These are phyloP conservation scores for Trichoderma virens DNA, from an alignment of 495 filamentous ascomycete genomes.

Conservation along the genomic window DNA sequence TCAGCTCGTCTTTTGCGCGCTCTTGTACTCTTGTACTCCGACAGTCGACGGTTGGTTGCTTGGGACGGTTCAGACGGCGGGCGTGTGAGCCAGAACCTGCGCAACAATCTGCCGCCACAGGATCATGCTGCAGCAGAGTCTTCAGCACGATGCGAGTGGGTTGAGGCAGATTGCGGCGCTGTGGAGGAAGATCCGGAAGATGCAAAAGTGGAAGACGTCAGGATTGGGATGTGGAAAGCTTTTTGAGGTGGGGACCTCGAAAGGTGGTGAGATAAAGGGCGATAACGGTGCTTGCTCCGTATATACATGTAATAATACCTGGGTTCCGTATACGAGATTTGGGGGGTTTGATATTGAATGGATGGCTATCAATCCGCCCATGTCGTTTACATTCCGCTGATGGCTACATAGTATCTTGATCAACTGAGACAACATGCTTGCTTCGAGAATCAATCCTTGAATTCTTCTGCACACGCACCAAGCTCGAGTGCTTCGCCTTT, in stretches of 20 bases:
- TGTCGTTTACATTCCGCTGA: too few species aligned
- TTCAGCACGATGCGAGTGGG: neutral
- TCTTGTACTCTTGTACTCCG: neutral
- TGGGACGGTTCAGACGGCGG: neutral
- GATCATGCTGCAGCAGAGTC: neutral
- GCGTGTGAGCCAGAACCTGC: constrained; percentile 8
- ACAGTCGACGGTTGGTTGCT: neutral
- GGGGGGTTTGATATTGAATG: too few species aligned
- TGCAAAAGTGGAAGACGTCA: constrained; percentile 3
- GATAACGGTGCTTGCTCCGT: too few species aligned
- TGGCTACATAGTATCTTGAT: too few species aligned
- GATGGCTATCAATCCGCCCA: too few species aligned
- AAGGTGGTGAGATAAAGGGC: too few species aligned
- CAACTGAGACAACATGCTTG: too few species aligned
- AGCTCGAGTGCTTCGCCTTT: too few species aligned
- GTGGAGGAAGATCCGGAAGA: neutral
- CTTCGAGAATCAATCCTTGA: too few species aligned
- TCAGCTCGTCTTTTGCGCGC: neutral
- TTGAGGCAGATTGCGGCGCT: neutral
- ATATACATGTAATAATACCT: too few species aligned
- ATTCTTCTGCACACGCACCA: too few species aligned
- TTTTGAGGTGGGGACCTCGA: neutral
- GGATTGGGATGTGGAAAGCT: neutral
- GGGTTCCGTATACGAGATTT: too few species aligned
- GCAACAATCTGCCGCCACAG: constrained; percentile 8